Evolutionary conservation across 225 moss, liverwort and hornwort genomes (phyloP).

Genomic region (Sphagnum contortum): DNA sequence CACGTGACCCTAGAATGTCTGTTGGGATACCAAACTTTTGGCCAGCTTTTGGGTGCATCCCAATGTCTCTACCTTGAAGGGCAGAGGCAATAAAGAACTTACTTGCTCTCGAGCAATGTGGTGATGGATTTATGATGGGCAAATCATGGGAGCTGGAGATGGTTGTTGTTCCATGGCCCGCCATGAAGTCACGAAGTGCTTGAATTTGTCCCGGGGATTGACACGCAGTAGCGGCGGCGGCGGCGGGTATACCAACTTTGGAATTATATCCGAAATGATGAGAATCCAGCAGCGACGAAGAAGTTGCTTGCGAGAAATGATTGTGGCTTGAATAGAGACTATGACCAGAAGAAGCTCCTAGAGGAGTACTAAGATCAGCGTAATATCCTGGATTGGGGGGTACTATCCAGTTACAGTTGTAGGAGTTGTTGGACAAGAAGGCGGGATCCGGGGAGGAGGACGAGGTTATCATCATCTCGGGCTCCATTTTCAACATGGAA

Average conservation of each 20-base stretch:
- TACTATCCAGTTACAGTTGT: conserved; percentile 5
- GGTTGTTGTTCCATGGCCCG: conserved; percentile 1
- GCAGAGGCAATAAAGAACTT: too few species aligned
- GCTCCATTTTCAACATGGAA: conserved; percentile 33
- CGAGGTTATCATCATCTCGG: conserved; percentile 15
- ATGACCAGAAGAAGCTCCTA: conserved; percentile 8
- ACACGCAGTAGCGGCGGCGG: conserved; percentile 10
- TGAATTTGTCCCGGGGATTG: conserved; percentile 57
- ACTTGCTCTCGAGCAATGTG: too few species aligned
- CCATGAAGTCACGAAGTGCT: conserved; percentile 95
- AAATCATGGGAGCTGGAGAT: too few species aligned
- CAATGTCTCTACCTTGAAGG: too few species aligned
- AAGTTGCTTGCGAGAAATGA: too few species aligned
- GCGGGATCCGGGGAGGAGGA: conserved; percentile 1
- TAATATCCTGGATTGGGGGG: conserved; percentile 3
- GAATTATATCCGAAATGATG: not conserved
- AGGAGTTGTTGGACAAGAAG: conserved; percentile 21
- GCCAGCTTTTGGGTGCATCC: too few species aligned
- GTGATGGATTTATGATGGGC: too few species aligned
- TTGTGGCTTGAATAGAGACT: conserved; percentile 14
- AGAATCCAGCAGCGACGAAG: conserved; percentile 9
- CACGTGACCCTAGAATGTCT: too few species aligned
- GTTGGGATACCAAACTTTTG: too few species aligned
- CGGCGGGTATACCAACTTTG: conserved; percentile 13
- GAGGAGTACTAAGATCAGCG: conserved; percentile 23